phyloP scores from a whole-genome alignment of 1,284 basidiomycete species.

The Malassezia japonica region DNA sequence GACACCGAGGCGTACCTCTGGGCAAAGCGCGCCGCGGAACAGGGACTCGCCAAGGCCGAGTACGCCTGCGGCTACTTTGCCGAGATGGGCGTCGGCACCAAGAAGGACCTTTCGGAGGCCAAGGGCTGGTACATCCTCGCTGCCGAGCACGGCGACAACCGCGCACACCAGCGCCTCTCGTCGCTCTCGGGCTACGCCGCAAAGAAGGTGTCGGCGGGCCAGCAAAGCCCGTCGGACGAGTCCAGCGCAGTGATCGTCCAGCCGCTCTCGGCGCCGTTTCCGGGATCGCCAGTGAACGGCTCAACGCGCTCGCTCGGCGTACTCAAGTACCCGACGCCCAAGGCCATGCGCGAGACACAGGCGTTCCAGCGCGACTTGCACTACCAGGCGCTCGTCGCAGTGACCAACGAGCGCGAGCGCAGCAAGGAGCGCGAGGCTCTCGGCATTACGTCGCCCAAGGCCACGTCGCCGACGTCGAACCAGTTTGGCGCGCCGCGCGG shows the following conservation, averaged over 20 bases:
- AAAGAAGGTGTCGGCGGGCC: constrained; percentile 17
- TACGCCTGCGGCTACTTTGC: constrained; percentile 96
- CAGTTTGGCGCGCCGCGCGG: background rate
- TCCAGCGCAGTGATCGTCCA: constrained; percentile 26
- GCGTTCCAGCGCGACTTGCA: constrained; percentile 34
- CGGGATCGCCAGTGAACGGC: constrained; percentile 25
- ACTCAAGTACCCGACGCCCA: constrained; percentile 35
- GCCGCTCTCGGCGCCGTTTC: constrained; percentile 44
- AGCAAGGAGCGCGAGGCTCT: constrained; percentile 10
- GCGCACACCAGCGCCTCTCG: constrained; percentile 70
- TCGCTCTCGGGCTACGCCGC: constrained; percentile 23
- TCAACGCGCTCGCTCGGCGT: constrained; percentile 24
- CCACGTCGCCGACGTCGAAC: background rate
- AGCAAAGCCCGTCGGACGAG: constrained; percentile 19
- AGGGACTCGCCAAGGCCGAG: constrained; percentile 49
- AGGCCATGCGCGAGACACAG: constrained; percentile 41
- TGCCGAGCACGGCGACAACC: constrained; percentile 87
- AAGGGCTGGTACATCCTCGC: constrained; percentile 77
- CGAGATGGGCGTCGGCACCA: constrained; percentile 55
- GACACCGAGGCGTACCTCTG: constrained; percentile 82
- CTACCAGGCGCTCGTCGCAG: constrained; percentile 31
- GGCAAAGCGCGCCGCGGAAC: constrained; percentile 48
- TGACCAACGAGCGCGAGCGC: constrained; percentile 10
- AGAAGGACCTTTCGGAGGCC: constrained; percentile 52
- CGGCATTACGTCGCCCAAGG: background rate